Base-by-base conservation (phyloP, 345 rosid species). In the Gossypioides kirkii region DNA sequence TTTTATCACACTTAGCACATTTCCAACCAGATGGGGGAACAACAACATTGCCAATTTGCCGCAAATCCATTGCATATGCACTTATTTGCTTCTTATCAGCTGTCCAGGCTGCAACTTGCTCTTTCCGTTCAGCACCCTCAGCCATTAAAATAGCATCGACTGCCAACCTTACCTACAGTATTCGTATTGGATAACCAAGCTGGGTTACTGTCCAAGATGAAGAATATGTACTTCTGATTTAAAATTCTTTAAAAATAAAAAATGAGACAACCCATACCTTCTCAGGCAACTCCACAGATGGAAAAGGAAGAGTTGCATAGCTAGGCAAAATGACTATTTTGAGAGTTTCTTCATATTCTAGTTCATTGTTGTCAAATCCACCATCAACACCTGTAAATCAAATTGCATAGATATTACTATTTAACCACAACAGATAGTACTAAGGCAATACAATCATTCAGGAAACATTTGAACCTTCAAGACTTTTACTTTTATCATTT, bases 241-340 rank as follows among this genome's bases (percentile, higher is more conserved):
- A 59, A 10, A 68, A 43, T 43, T 20, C 18, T 6, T 18, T 36
- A 66, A 63, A 23, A 55, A 63, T 2, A 13, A 20, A 42, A 3
- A 42, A 6, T 38, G n/a, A 76, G 64, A 63, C 28, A 58, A 56
- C 50, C 61, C 67, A 70, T 73, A 96, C 99, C 99, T 96, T 96
- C 86, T 96, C 99, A 20, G 98, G 99, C 80, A 96, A 82, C 79
- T 93, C 96, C 79, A 96, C 93, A 11, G 91, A 87, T 78, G 99
- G 99, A 80, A 91, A 90, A 14, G 91, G 86, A 66, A 93, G 89
- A 36, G 91, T 79, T 32, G 86, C 85, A 65, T 86, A 84, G 73
- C 81, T 87, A 54, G 98, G 99, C 78, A 96, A 86, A 67, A 96
- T 80, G 63, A 93, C 89, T 55, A 93, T 85, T 62, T 71, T 85